Evolutionary conservation across 441 rosid species (phyloP), one percentile per base, ranked within the genome.

Genomic region (Brassica balearica): DNA sequence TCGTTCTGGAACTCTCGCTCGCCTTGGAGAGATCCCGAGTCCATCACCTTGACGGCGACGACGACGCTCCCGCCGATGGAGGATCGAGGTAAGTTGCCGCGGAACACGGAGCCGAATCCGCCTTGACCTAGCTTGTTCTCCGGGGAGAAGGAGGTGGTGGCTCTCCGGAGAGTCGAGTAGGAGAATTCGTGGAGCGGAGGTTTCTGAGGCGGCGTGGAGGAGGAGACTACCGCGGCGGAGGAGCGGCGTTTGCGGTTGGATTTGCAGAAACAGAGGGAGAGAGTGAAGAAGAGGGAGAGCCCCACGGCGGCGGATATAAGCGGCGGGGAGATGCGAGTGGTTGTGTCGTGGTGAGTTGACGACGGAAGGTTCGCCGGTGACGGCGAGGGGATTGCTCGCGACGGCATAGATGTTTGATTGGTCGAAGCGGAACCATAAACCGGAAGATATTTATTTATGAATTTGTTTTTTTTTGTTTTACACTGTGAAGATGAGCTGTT

Each of bases 1-100:
- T 95, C 99, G 87, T 95, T 95, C 43, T 93, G 93, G 78, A 95
- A 95, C 85, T 95, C 99, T 1, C 98, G 78, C 82, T 95, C 99
- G 2, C 96, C 96, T 41, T 95, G 97, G 11, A 95, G 86, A 14
- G 99, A 91, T 6, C 98, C 96, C 4, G 89, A 86, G 83, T 95
- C 99, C 98, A 95, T 93, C 53, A 90, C 87, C 81, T 95, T 95
- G 67, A 95, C 92, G 22, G 60, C 60, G 55, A 97, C 97, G 8
- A 2, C 46, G 48, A 88, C 82, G 25, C 80, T 75, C 5, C 69
- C 70, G 20, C 72, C 72, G 48, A 5, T 34, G 29, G 70, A 23
- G 0, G 82, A 69, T 1, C 73, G 38, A 27, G 91, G 82, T 8
- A 88, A 85, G 8, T 83, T 63, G 4, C 89, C 97, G 14, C 90